A percentile compares a stretch with the other conserved stretches of the same genome.
These are phyloP conservation scores for Melanomma pulvis-pyrius DNA, from an alignment of 495 filamentous ascomycete genomes.

Conservation along the genomic window DNA sequence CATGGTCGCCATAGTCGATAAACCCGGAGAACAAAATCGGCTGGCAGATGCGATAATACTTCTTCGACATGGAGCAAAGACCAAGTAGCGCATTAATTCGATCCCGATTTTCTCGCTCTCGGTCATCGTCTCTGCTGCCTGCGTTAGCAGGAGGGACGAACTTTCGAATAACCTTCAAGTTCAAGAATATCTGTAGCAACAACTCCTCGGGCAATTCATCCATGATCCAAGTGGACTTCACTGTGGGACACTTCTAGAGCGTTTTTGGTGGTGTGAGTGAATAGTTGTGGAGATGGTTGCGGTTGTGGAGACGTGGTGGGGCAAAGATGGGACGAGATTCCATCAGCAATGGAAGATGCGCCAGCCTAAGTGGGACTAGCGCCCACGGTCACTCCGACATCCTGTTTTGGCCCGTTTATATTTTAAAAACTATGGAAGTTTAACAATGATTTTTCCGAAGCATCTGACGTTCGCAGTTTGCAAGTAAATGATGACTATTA, in stretches of 20 bases:
- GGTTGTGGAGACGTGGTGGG: background rate
- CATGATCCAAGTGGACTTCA: background rate
- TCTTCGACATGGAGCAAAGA: background rate
- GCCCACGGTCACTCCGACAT: no score
- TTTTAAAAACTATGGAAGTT: no score
- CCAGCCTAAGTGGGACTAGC: background rate
- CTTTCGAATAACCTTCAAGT: background rate
- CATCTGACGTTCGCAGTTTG: no score
- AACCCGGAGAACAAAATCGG: background rate
- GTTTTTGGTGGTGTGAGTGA: background rate
- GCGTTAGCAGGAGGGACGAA: background rate
- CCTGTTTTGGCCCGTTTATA: no score
- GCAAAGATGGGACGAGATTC: background rate
- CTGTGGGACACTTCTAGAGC: background rate
- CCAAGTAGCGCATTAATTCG: background rate
- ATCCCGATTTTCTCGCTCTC: background rate
- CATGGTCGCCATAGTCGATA: background rate
- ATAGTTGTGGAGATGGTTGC: background rate
- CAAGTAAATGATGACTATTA: no score
- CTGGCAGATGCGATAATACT: background rate
- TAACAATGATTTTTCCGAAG: no score
- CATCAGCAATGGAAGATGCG: no score
- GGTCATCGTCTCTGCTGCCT: background rate
- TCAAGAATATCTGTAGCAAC: background rate
- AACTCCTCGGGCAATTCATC: background rate